A percentile compares a stretch with the other conserved stretches of the same genome.
Conservation (phyloP, 306 rosid genomes). For the Citrullus amarus region DNA sequence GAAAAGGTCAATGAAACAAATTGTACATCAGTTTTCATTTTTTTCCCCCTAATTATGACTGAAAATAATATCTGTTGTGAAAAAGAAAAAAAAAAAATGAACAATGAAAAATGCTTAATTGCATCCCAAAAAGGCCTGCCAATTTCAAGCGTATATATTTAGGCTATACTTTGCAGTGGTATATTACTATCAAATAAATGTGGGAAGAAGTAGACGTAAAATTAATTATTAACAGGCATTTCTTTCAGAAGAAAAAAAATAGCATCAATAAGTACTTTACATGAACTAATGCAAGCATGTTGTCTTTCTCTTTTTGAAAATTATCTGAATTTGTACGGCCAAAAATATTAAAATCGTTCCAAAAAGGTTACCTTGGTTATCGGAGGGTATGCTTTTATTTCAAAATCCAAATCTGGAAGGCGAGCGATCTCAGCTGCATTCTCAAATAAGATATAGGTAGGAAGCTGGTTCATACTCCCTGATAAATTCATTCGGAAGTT, state of each 20-base stretch:
- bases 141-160: too few species aligned
- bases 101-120: too few species aligned
- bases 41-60: too few species aligned
- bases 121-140: too few species aligned
- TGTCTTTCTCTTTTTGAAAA: not conserved
- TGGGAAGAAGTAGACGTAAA: not conserved
- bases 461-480: slow-evolving; percentile 85
- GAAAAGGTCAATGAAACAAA: not conserved
- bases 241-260: not conserved
- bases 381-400: slow-evolving; percentile 38
- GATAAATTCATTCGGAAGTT: slow-evolving; percentile 8
- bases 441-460: slow-evolving; percentile 73
- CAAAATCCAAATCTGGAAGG: slow-evolving; percentile 53
- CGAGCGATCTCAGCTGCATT: slow-evolving; percentile 72
- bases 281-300: not conserved
- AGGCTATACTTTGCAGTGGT: too few species aligned
- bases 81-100: too few species aligned
- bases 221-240: not conserved
- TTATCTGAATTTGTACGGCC: not conserved
- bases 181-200: too few species aligned
- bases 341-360: not conserved
- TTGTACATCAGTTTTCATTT: not conserved
- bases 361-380: slow-evolving; percentile 50
- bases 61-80: too few species aligned
- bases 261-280: not conserved